Evolutionary conservation across 208 protist genomes (phyloP).

Genomic region (Leishmania gerbilli): DNA sequence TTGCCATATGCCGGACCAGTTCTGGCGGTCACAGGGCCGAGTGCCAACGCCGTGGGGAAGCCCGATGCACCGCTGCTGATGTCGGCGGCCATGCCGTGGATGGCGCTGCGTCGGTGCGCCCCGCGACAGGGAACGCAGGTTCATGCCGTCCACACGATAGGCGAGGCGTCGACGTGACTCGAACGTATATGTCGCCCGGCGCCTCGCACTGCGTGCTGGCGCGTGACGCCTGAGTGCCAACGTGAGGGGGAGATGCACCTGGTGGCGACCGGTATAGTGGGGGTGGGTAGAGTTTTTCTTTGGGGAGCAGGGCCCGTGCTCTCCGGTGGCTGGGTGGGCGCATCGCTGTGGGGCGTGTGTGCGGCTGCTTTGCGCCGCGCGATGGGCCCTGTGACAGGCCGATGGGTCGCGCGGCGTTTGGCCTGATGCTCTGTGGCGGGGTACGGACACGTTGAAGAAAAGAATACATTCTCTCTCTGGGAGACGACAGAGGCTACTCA

Average conservation of each 20-base stretch:
- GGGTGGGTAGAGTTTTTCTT: neutral
- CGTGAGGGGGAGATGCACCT: no score
- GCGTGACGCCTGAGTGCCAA: no score
- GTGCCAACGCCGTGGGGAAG: neutral
- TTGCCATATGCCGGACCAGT: neutral
- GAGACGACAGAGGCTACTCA: neutral
- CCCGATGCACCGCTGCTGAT: neutral
- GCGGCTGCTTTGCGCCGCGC: no score
- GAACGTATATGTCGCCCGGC: neutral
- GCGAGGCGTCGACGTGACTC: neutral
- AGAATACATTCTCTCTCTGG: neutral
- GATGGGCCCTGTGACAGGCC: neutral
- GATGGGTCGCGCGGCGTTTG: neutral
- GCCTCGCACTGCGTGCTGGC: neutral
- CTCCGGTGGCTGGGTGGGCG: no score
- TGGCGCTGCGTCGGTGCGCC: neutral
- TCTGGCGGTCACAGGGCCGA: neutral
- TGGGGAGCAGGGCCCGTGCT: no score
- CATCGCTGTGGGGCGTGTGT: neutral
- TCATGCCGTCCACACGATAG: neutral
- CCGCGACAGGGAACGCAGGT: neutral
- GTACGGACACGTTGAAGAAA: neutral
- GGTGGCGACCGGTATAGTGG: no score
- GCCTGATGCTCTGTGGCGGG: neutral
- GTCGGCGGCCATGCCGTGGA: neutral